Percentiles rank a stretch among this genome's conserved stretches.
phyloP scores from a whole-genome alignment of 305 asterid genomes.

The Rubia peregrina region DNA sequence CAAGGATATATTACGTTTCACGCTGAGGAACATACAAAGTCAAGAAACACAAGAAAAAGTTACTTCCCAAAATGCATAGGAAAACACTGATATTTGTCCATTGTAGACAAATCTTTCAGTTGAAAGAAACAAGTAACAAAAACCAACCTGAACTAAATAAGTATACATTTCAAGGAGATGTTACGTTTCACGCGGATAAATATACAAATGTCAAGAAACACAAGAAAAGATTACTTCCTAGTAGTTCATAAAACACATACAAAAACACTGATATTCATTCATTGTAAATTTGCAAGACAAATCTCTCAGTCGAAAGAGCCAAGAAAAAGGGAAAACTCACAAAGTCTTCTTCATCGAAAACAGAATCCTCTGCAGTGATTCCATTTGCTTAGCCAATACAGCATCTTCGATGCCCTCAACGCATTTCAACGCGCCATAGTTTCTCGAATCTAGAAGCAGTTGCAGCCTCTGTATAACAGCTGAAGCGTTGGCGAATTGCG shows the following conservation, averaged over 20 bases:
- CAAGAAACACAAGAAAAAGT: not conserved
- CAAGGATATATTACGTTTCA: not conserved
- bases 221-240: not conserved
- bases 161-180: not conserved
- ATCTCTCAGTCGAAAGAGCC: not conserved
- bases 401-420: slow-evolving; percentile 50
- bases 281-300: not conserved
- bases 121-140: not conserved
- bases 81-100: not conserved
- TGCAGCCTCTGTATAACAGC: slow-evolving; percentile 65
- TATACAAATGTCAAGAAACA: not conserved
- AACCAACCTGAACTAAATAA: not conserved
- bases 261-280: not conserved
- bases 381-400: slow-evolving; percentile 60
- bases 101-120: not conserved
- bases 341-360: slow-evolving; percentile 48
- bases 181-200: not conserved
- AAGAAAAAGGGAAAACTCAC: slow-evolving; percentile 22
- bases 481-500: slow-evolving; percentile 56
- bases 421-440: slow-evolving; percentile 49
- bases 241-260: not conserved
- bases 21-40: not conserved
- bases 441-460: slow-evolving; percentile 44
- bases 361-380: slow-evolving; percentile 47
- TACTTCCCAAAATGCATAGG: not conserved